Evolutionary conservation across 106 monocot genomes (phyloP), one percentile per base, ranked within the genome.

Genomic region (Iris macrosiphon): DNA sequence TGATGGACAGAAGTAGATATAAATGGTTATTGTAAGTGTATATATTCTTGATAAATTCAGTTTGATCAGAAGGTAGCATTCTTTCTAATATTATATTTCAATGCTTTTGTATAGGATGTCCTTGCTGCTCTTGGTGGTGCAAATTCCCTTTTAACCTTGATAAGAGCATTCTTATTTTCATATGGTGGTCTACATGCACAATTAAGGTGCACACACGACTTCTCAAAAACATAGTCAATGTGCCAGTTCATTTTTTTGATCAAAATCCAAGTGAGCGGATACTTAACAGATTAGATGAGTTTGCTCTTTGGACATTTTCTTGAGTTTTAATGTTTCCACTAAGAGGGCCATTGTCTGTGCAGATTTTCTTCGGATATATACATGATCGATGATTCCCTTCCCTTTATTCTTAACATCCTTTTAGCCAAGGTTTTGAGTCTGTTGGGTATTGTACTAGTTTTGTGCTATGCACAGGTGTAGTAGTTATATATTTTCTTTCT

Each of bases 351-450:
- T 15, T 31, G 10, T 7, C 15, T 16, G 19, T 80, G 48, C 83
- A 98, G 96, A 66, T 81, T 98, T 53, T 98, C 96, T 10, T 98
- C 96, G 41, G 96, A 98, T 79, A 37, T 98, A 3, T 98, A 98
- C 70, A 83, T 75, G 28, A 78, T 98, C 73, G 96, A 98, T 76
- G 96, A 98, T 70, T 83, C 90, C 32, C 96, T 98, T 75, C 96
- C 96, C 50, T 98, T 90, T 75, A 98, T 98, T 69, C 79, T 98
- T 47, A 98, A 98, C 66, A 98, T 98, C 66, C 80, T 98, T 17
- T 53, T 91, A 53, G 86, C 86, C n/a, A 86, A 91, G 35, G 78
- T 98, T 53, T 75, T 87, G 58, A 72, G 85, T 41, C 68, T 98
- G 16, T n/a, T 98, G 32, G 96, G 96, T 16, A 84, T 79, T 65